These are phyloP conservation scores for Picocystis sp. DNA, from an alignment of 163 green algal genomes.

Conservation along the genomic window DNA sequence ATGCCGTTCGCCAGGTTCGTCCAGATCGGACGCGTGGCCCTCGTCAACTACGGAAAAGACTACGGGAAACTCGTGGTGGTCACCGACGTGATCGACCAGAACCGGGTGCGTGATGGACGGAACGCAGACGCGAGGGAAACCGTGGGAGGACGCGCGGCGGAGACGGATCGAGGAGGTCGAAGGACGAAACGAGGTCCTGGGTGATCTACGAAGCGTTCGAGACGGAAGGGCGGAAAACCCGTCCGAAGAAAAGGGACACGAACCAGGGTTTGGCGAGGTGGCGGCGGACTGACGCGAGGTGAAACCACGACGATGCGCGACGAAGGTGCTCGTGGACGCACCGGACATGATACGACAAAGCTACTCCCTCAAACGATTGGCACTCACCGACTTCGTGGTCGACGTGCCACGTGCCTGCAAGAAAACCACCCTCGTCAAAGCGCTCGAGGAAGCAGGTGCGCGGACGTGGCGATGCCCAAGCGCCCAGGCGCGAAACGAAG, in stretches of 20 bases:
- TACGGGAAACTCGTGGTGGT: constrained; percentile 6
- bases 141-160: too few species aligned
- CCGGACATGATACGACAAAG: constrained; percentile 2
- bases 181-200: too few species aligned
- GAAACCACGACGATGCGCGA: background rate
- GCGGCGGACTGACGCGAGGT: background rate
- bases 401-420: background rate
- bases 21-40: constrained; percentile 3
- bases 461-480: too few species aligned
- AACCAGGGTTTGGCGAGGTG: background rate
- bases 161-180: too few species aligned
- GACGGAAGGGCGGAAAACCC: too few species aligned
- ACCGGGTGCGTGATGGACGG: background rate
- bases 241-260: background rate
- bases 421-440: too few species aligned
- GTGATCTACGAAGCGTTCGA: too few species aligned
- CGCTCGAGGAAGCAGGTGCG: too few species aligned
- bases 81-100: constrained; percentile 6
- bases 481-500: too few species aligned
- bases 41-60: constrained; percentile 4
- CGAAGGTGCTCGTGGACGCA: constrained; percentile 1
- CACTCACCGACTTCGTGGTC: constrained; percentile 5
- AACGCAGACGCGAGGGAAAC: too few species aligned
- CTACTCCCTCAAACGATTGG: constrained; percentile 6
- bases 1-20: constrained; percentile 7